Percentiles rank a stretch among this genome's conserved stretches.
phyloP scores from a whole-genome alignment of 345 rosid genomes.

The Camelina laxa region DNA sequence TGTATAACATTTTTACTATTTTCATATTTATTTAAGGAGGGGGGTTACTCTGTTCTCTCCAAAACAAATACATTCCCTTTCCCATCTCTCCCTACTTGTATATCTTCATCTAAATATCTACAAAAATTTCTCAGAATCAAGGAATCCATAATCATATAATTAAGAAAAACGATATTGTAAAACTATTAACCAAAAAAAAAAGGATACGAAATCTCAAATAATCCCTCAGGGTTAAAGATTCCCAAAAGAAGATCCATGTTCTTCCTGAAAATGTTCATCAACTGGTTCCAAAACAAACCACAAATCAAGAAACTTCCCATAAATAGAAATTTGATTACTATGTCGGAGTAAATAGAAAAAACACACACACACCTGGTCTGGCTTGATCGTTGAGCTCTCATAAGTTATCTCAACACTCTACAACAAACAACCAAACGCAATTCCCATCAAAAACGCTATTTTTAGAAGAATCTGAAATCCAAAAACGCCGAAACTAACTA shows the following conservation, averaged over 20 bases:
- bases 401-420: conserved; percentile 78
- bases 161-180: background rate
- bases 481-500: background rate
- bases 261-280: conserved; percentile 76
- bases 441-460: conserved; percentile 4
- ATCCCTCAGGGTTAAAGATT: conserved; percentile 84
- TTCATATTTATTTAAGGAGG: background rate
- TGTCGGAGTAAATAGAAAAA: background rate
- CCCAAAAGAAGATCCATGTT: conserved; percentile 71
- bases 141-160: conserved; percentile 32
- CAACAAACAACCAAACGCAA: conserved; percentile 21
- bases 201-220: conserved; percentile 94
- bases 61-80: conserved; percentile 75
- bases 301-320: background rate
- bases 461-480: background rate
- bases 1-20: background rate
- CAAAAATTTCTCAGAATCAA: conserved; percentile 35
- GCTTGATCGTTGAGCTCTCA: conserved; percentile 69
- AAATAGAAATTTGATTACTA: background rate
- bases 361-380: conserved; percentile 63
- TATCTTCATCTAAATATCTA: conserved; percentile 76
- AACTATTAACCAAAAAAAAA: background rate
- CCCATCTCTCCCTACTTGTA: conserved; percentile 86
- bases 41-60: conserved; percentile 58
- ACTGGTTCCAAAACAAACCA: conserved; percentile 44